These are phyloP conservation scores for Beta vulgaris DNA, from an alignment of 148 eudicot species.

Conservation along the genomic window DNA sequence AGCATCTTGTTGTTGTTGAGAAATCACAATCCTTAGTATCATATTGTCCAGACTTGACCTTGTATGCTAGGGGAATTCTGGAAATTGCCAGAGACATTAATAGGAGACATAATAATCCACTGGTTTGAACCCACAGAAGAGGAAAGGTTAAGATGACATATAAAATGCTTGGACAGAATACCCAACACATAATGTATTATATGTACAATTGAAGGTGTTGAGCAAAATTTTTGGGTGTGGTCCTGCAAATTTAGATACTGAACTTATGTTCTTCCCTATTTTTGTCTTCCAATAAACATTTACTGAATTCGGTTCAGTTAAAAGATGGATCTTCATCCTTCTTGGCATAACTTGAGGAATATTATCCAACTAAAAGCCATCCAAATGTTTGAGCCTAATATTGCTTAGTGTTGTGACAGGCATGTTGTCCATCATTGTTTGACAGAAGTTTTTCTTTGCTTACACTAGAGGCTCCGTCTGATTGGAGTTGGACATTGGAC, in stretches of 20 bases:
- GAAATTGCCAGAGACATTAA: not conserved
- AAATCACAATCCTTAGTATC: conserved; percentile 7
- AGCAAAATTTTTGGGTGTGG: no score
- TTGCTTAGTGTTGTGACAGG: conserved; percentile 4
- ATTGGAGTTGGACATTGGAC: no score
- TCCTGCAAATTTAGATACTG: not conserved
- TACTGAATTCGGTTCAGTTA: not conserved
- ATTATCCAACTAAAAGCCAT: not conserved
- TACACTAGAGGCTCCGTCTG: no score
- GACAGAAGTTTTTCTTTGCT: not conserved
- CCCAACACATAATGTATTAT: not conserved
- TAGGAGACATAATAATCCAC: not conserved
- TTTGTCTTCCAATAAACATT: no score
- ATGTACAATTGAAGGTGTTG: no score
- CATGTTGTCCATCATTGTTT: conserved; percentile 4
- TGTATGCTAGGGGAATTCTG: not conserved
- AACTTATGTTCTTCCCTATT: not conserved
- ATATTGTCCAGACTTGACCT: not conserved
- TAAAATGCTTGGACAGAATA: not conserved
- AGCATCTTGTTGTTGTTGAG: conserved; percentile 9
- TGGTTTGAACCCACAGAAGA: not conserved
- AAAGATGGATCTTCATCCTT: not conserved
- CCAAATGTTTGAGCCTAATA: not conserved
- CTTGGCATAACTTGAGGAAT: not conserved
- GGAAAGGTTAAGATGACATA: no score